Conservation (phyloP, 305 asterid genomes). For the Andrographis paniculata region DNA sequence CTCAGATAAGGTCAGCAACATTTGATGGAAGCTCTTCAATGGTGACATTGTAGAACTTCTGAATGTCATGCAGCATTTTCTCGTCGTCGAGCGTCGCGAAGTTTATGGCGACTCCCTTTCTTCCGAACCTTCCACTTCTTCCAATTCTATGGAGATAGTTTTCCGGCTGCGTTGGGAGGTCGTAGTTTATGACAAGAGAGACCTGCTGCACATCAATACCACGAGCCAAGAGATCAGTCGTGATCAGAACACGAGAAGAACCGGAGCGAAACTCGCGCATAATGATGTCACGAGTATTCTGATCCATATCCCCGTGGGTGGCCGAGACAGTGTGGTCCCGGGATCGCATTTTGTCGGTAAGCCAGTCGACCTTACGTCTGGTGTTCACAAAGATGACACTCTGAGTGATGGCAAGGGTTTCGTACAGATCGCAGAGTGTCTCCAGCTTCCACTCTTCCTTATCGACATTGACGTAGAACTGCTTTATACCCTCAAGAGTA, state of each 20-base stretch:
- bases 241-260: slow-evolving; percentile 52
- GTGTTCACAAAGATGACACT: slow-evolving; percentile 70
- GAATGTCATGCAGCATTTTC: slow-evolving; percentile 52
- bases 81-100: slow-evolving; percentile 51
- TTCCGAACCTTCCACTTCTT: slow-evolving; percentile 62
- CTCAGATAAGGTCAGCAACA: slow-evolving; percentile 54
- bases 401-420: slow-evolving; percentile 74
- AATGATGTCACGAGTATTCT: slow-evolving; percentile 60
- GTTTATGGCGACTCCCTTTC: slow-evolving; percentile 65
- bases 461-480: too few species aligned
- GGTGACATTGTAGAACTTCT: slow-evolving; percentile 58
- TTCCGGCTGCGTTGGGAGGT: slow-evolving; percentile 64
- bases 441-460: too few species aligned
- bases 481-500: slow-evolving; percentile 61
- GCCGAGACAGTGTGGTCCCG: slow-evolving; percentile 67
- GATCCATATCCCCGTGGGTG: slow-evolving; percentile 78
- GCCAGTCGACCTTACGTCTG: slow-evolving; percentile 73
- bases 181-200: slow-evolving; percentile 60
- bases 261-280: slow-evolving; percentile 73
- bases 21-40: slow-evolving; percentile 54
- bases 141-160: slow-evolving; percentile 68
- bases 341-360: slow-evolving; percentile 55
- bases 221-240: slow-evolving; percentile 66
- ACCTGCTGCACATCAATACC: slow-evolving; percentile 71
- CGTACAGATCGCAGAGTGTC: too few species aligned